Conservation (phyloP, 1,284 basidiomycete species). For the Takashimella koratensis region DNA sequence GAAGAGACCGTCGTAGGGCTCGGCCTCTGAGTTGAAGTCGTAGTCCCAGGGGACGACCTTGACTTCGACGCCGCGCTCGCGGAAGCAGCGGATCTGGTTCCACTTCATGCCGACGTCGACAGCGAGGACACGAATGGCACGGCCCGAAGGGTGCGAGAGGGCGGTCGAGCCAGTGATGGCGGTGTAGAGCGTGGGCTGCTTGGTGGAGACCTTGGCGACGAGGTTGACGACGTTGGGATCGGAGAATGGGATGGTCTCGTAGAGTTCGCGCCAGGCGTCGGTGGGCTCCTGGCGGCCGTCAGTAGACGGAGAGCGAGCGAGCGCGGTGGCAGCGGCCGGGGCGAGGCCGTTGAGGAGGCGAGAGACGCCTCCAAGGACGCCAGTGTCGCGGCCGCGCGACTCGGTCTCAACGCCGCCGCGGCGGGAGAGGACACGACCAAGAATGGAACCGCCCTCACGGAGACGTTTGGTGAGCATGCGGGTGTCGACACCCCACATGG, state of each 20-base stretch:
- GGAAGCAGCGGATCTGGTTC: slow-evolving; percentile 98
- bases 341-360: slow-evolving; percentile 46
- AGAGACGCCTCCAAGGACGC: slow-evolving; percentile 42
- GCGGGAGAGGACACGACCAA: slow-evolving; percentile 73
- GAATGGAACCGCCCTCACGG: slow-evolving; percentile 88
- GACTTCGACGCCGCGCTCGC: slow-evolving; percentile 85
- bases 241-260: slow-evolving; percentile 72
- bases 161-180: slow-evolving; percentile 52
- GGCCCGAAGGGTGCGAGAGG: slow-evolving; percentile 69
- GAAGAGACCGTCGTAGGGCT: slow-evolving; percentile 92
- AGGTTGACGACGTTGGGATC: slow-evolving; percentile 90
- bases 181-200: slow-evolving; percentile 66
- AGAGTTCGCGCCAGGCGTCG: slow-evolving; percentile 72
- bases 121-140: slow-evolving; percentile 79
- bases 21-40: slow-evolving; percentile 72
- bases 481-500: slow-evolving; percentile 95
- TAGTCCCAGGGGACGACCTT: slow-evolving; percentile 98
- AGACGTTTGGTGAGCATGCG: slow-evolving; percentile 95
- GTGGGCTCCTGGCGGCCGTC: slow-evolving; percentile 27
- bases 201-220: slow-evolving; percentile 80
- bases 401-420: slow-evolving; percentile 43
- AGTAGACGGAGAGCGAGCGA: slow-evolving; percentile 26
- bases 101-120: slow-evolving; percentile 99
- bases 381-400: slow-evolving; percentile 26
- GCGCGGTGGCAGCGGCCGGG: slow-evolving; percentile 17